These are phyloP conservation scores for Penicillium pancosmium DNA, from an alignment of 495 filamentous ascomycete genomes.

Conservation along the genomic window DNA sequence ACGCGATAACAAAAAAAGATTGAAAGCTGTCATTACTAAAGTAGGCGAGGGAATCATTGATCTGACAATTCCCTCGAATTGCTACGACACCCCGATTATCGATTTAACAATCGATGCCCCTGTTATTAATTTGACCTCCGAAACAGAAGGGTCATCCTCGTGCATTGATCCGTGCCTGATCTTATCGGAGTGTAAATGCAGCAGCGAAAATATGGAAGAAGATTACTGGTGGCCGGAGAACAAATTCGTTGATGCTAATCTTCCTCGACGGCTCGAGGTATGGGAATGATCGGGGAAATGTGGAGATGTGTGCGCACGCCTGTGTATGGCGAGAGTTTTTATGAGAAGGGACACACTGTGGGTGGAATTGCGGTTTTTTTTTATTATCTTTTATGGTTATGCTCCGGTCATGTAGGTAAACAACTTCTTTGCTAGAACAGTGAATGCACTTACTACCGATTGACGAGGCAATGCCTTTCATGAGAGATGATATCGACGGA, in stretches of 20 bases:
- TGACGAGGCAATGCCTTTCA: constrained; percentile 56
- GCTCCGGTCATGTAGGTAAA: constrained; percentile 39
- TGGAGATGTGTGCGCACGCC: neutral
- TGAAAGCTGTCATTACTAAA: neutral
- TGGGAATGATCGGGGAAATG: too few species aligned
- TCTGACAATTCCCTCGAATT: neutral
- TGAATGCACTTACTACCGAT: constrained; percentile 79
- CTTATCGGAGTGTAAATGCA: neutral
- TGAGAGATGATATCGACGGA: too few species aligned
- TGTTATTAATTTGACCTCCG: neutral
- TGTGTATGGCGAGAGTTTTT: neutral
- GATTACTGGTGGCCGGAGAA: constrained; percentile 53
- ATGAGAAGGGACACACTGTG: too few species aligned
- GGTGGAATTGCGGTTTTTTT: too few species aligned
- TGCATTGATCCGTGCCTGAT: neutral
- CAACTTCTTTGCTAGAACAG: constrained; percentile 73
- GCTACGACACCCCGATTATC: neutral
- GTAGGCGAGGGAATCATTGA: neutral
- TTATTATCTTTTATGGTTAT: too few species aligned
- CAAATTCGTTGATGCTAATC: constrained; percentile 35
- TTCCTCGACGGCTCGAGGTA: neutral
- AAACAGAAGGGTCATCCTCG: constrained; percentile 6
- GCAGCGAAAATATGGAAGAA: constrained; percentile 35
- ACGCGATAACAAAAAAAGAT: neutral
- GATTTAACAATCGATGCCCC: neutral